phyloP scores from a whole-genome alignment of 257 asterid genomes.

The Capsicum rhomboideum region DNA sequence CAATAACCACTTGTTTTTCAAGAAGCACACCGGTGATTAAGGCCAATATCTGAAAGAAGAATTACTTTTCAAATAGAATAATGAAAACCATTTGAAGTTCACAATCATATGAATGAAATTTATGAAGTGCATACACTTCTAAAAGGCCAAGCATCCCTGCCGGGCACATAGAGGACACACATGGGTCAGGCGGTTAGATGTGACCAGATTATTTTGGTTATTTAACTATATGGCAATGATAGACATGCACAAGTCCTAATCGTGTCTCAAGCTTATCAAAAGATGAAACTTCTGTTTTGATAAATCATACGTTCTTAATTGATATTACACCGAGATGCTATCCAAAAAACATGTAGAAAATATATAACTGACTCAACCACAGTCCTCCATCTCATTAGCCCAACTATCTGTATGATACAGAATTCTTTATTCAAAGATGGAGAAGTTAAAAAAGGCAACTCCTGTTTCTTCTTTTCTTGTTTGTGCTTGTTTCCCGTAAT shows the following conservation, averaged over 20 bases:
- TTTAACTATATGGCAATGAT: background rate
- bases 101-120: background rate
- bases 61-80: background rate
- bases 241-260: background rate
- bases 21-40: constrained; percentile 71
- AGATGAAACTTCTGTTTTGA: background rate
- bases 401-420: background rate
- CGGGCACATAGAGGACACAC: background rate
- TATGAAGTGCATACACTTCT: background rate
- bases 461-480: background rate
- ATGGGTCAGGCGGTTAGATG: background rate
- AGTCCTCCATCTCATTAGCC: background rate
- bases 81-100: background rate
- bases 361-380: background rate
- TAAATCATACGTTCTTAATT: background rate
- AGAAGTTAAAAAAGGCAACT: background rate
- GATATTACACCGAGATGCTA: background rate
- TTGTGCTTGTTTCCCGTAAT: background rate
- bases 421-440: background rate
- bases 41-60: constrained; percentile 53
- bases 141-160: background rate
- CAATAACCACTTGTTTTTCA: constrained; percentile 76
- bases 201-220: background rate
- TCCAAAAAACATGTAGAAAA: background rate
- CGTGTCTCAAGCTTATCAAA: background rate